phyloP scores from a whole-genome alignment of 257 asterid species.

The Solanum arcanum region DNA sequence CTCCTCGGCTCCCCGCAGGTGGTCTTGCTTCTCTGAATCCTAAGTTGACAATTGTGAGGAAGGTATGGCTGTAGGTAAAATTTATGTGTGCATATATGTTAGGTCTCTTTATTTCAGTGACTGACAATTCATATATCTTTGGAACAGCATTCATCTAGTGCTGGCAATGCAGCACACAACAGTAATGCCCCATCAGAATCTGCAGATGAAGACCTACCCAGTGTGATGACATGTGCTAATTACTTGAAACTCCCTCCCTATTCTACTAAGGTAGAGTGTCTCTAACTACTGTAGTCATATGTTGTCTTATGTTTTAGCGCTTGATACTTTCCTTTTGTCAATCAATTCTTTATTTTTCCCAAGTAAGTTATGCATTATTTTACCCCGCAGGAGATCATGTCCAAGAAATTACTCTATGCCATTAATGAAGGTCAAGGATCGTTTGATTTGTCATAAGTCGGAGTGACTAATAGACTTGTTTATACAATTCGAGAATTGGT shows the following conservation, averaged over 20 bases:
- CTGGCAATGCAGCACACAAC: slow-evolving; percentile 30
- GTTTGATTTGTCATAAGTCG: slow-evolving; percentile 68
- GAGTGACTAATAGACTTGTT: neutral
- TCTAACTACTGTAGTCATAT: neutral
- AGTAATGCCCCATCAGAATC: slow-evolving; percentile 64
- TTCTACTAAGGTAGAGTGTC: slow-evolving; percentile 63
- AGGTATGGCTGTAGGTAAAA: slow-evolving; percentile 32
- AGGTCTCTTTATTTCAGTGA: neutral
- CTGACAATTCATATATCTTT: neutral
- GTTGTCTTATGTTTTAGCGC: neutral
- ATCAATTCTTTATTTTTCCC: neutral
- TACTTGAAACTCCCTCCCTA: slow-evolving; percentile 99
- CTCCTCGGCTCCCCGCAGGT: slow-evolving; percentile 95
- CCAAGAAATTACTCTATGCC: slow-evolving; percentile 78
- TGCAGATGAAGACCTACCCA: slow-evolving; percentile 92
- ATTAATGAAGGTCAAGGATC: slow-evolving; percentile 96
- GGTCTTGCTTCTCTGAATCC: slow-evolving; percentile 89
- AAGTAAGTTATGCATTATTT: neutral
- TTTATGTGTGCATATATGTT: neutral
- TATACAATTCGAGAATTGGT: neutral
- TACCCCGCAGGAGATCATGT: slow-evolving; percentile 63
- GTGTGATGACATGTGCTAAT: slow-evolving; percentile 99
- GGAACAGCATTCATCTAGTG: slow-evolving; percentile 67
- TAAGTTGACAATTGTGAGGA: slow-evolving; percentile 89
- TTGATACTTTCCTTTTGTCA: neutral